These are phyloP conservation scores for Penicillium rolfsii DNA, from an alignment of 2,329 filamentous ascomycete genomes.

Conservation along the genomic window DNA sequence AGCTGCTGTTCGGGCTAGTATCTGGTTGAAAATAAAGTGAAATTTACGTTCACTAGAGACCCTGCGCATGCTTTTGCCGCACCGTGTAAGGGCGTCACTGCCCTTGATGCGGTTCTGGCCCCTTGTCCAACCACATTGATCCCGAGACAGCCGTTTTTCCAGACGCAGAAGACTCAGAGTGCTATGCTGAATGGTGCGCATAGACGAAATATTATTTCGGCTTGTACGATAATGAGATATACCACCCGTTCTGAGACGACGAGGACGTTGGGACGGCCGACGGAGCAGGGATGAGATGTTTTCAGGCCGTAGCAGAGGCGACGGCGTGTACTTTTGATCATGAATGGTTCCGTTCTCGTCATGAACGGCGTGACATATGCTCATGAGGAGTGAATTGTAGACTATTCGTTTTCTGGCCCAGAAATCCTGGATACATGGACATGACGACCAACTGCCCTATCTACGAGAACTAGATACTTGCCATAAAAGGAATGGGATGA, in stretches of 20 bases:
- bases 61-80: conserved; percentile 59
- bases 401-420: conserved; percentile 1
- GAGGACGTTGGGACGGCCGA: conserved; percentile 40
- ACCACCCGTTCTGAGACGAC: conserved; percentile 48
- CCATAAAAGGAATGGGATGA: conserved; percentile 36
- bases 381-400: background rate
- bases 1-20: conserved; percentile 18
- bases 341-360: conserved; percentile 20
- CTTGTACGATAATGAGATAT: conserved; percentile 50
- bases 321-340: conserved; percentile 39
- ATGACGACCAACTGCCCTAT: conserved; percentile 37
- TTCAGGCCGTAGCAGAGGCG: conserved; percentile 37
- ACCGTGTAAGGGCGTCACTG: conserved; percentile 62
- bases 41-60: conserved; percentile 52
- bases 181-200: conserved; percentile 58
- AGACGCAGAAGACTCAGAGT: conserved; percentile 55
- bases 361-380: no score
- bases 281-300: conserved; percentile 34
- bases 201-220: conserved; percentile 61
- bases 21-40: conserved; percentile 37
- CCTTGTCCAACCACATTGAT: conserved; percentile 51
- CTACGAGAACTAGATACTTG: conserved; percentile 36
- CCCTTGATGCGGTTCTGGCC: conserved; percentile 59
- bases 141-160: conserved; percentile 59
- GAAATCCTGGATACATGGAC: conserved; percentile 36